Base-by-base conservation (phyloP, 2,329 filamentous ascomycete genomes). In the Dothistroma pini region DNA sequence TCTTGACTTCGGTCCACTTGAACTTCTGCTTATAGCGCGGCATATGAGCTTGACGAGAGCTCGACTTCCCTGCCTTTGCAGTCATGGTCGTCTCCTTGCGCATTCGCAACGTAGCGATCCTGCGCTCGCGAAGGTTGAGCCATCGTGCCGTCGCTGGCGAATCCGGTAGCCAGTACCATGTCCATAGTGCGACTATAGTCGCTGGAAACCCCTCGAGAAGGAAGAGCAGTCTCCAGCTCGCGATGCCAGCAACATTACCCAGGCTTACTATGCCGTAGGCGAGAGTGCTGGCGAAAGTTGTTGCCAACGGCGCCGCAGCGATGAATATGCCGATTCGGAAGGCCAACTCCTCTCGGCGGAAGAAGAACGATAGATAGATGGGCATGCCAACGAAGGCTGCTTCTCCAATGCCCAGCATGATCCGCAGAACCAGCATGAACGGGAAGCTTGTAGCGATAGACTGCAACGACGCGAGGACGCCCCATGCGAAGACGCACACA, bases 301-400 rank as follows among this genome's bases (percentile, higher is more conserved):
- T 83, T 35, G 84, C 84, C 35, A 87, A 72, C 0, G 84, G 84
- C 7, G 84, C 84, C 0, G 85, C 93, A 0, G 90, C 92, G 57
- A 97, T 87, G 75, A 96, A 96, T 1, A 96, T 82, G 22, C 91
- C 93, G 0, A 90, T 95, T 41, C 93, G 82, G 63, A 95, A 88
- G 0, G 93, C 93, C 35, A 97, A 79, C 74, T 97, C 93, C 52
- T 85, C 78, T 7, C 84, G 77, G 14, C 79, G 80, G 71, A 84
- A 88, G 75, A 88, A 88, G 68, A 86, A 83, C 0, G 84, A 86
- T 9, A 88, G 74, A 63, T 86, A 88, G 69, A 87, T 86, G 0
- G 86, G 86, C 0, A 87, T 81, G 4, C 86, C 86, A 0, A 85
- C 84, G 67, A 88, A 88, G 0, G 84, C 85, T 0, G 85, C 85